Evolutionary conservation across 345 rosid species (phyloP).

Genomic region (Brassica rapa): DNA sequence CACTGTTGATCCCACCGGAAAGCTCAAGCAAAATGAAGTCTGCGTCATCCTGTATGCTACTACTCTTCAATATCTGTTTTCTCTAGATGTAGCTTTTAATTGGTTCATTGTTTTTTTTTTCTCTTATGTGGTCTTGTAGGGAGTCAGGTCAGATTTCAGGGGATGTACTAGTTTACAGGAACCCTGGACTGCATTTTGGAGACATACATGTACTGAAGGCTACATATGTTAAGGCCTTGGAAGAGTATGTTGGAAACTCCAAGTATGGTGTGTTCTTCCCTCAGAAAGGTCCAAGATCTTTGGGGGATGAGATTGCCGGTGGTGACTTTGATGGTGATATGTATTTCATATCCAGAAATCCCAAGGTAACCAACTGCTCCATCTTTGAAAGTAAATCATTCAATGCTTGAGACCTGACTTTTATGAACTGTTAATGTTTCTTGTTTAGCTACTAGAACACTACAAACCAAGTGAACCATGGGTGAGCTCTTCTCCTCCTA

Average conservation of each 20-base stretch:
- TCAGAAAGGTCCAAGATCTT: slow-evolving; percentile 60
- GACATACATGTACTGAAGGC: slow-evolving; percentile 76
- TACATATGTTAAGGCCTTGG: slow-evolving; percentile 56
- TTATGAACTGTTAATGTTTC: not conserved
- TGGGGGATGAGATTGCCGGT: slow-evolving; percentile 79
- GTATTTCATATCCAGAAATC: slow-evolving; percentile 74
- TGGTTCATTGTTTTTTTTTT: not conserved
- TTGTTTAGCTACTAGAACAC: slow-evolving; percentile 58
- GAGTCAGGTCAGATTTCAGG: slow-evolving; percentile 76
- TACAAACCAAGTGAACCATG: slow-evolving; percentile 61
- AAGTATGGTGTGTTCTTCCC: slow-evolving; percentile 81
- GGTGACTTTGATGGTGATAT: slow-evolving; percentile 83
- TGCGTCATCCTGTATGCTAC: slow-evolving; percentile 71
- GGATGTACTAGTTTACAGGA: slow-evolving; percentile 68
- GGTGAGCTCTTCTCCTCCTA: slow-evolving; percentile 44
- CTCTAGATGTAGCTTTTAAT: not conserved
- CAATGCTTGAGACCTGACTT: slow-evolving; percentile 7
- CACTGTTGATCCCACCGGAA: slow-evolving; percentile 76
- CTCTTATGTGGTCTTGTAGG: slow-evolving; percentile 33
- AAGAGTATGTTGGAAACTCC: slow-evolving; percentile 64
- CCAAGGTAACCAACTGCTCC: slow-evolving; percentile 49
- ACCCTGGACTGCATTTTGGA: slow-evolving; percentile 87
- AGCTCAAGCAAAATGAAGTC: slow-evolving; percentile 66
- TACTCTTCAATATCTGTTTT: not conserved
- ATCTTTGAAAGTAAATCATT: not conserved